Conservation (phyloP, 768 basidiomycete species). For the Dictyophora rubrovolvata region DNA sequence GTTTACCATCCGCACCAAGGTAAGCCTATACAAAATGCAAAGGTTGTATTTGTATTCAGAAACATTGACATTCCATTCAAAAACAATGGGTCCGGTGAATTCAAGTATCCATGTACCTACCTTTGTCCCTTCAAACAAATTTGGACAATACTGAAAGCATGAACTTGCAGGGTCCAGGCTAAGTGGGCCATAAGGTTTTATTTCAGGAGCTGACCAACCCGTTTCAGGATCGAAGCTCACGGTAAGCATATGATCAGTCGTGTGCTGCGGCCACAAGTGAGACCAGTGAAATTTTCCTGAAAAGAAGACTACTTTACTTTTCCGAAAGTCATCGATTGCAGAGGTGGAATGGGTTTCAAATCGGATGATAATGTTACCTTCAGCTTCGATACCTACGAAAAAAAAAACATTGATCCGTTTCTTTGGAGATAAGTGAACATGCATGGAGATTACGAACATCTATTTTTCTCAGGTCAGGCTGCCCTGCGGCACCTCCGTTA, state of each 20-base stretch:
- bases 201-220: slow-evolving; percentile 66
- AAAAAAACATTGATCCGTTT: background rate
- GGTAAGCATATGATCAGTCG: slow-evolving; percentile 73
- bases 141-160: slow-evolving; percentile 52
- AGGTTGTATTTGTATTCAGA: background rate
- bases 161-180: slow-evolving; percentile 45
- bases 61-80: background rate
- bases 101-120: slow-evolving; percentile 20
- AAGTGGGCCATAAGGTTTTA: slow-evolving; percentile 59
- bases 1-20: slow-evolving; percentile 56
- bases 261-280: slow-evolving; percentile 26
- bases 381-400: slow-evolving; percentile 44
- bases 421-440: no score
- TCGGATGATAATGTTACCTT: slow-evolving; percentile 34
- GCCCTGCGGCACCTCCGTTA: background rate
- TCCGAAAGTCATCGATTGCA: slow-evolving; percentile 46
- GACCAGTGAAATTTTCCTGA: background rate
- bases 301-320: slow-evolving; percentile 29
- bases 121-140: slow-evolving; percentile 61
- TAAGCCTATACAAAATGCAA: slow-evolving; percentile 41
- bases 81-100: background rate
- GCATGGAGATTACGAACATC: background rate
- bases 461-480: background rate
- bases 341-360: slow-evolving; percentile 40
- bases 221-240: slow-evolving; percentile 45